Base-by-base conservation (phyloP, 2,329 filamentous ascomycete species). In the Aspergillus candidus region DNA sequence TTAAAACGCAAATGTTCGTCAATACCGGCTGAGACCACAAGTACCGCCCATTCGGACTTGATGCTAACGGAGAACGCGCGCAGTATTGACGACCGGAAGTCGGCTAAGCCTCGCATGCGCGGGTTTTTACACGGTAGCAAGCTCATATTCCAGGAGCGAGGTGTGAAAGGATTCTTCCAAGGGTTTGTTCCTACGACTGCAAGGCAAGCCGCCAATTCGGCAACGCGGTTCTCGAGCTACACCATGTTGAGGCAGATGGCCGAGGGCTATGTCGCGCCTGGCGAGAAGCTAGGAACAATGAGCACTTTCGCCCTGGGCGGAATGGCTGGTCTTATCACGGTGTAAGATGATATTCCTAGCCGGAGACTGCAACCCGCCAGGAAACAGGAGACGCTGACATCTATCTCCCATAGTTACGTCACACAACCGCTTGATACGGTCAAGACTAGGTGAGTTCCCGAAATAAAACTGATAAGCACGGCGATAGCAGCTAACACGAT, bases 181-280 rank as follows among this genome's bases (percentile, higher is more conserved):
- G 93, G 93, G 17, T 93, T 98, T 60, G 83, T 94, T 7, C 93
- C 93, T 0, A 98, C 93, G 2, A 97, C 93, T 4, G 89, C 90
- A 15, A 79, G 93, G 40, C 93, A 98, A 69, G 88, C 90, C 11
- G 91, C 93, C 56, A 98, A 98, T 71, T 91, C 85, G 35, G 93
- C 93, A 1, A 86, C 87, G 1, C 81, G 93, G 12, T 98, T 98
- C 69, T 85, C 87, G 13, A 84, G 85, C 37, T 98, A 96, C 70
- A 96, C 87, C 2, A 87, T 83, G 46, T 75, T 96, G 54, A 91
- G 88, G 70, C 93, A 97, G 67, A 72, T 94, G 51, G 93, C 90
- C 49, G 86, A 93, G 69, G 86, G 86, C 17, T 97, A 96, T 71
- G 89, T 88, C 22, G 84, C 88, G 1, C 93, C 93, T 0, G 93